phyloP scores from a whole-genome alignment of 1,284 basidiomycete genomes.

The Omphalotus olearius region DNA sequence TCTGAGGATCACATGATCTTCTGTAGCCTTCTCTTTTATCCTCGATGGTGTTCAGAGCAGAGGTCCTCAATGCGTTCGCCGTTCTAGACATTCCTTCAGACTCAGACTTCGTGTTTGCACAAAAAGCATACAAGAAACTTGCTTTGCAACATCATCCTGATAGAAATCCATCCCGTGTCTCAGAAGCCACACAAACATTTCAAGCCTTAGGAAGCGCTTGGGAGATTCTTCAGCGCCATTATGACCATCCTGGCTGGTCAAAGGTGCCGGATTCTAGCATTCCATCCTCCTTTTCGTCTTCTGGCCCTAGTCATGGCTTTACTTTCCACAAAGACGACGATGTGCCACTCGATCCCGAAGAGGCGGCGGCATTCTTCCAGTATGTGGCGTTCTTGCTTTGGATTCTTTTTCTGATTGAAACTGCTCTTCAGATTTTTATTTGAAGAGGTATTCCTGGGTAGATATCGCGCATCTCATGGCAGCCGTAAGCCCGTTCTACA shows the following conservation, averaged over 20 bases:
- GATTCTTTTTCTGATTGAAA: neutral
- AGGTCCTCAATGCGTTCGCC: slow-evolving; percentile 20
- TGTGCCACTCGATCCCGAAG: slow-evolving; percentile 14
- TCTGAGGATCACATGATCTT: no score
- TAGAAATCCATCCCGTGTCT: slow-evolving; percentile 25
- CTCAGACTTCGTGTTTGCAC: slow-evolving; percentile 22
- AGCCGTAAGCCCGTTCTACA: slow-evolving; percentile 21
- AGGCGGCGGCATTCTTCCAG: slow-evolving; percentile 8
- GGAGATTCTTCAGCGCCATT: slow-evolving; percentile 29
- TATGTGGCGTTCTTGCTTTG: slow-evolving; percentile 5
- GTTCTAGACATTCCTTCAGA: slow-evolving; percentile 25
- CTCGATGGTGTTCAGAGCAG: no score
- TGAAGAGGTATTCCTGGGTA: slow-evolving; percentile 25
- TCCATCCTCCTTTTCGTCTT: no score
- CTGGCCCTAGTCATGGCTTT: no score
- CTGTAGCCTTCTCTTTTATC: no score
- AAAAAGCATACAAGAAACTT: slow-evolving; percentile 28
- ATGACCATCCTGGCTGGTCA: slow-evolving; percentile 26
- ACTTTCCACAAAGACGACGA: no score
- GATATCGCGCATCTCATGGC: slow-evolving; percentile 23
- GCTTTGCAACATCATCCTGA: slow-evolving; percentile 31
- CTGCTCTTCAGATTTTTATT: slow-evolving; percentile 29
- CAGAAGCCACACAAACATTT: slow-evolving; percentile 26
- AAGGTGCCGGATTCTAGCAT: neutral
- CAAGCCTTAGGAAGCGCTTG: slow-evolving; percentile 28